Evolutionary conservation across 2,329 filamentous ascomycete species (phyloP).

Genomic region (Epichloe scottii): DNA sequence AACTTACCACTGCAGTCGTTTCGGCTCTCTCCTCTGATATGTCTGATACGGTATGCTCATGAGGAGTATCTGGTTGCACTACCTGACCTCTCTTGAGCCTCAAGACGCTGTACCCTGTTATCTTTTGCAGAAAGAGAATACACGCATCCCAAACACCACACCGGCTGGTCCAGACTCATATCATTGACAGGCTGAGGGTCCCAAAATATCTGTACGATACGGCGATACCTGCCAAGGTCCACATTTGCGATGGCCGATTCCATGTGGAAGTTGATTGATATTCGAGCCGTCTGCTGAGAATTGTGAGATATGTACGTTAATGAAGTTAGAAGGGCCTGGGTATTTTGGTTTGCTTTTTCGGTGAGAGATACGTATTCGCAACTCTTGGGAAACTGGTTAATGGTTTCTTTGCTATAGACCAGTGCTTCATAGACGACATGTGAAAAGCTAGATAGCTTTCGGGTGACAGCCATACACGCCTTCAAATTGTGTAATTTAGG

Average conservation of each 20-base stretch:
- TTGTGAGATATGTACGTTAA: background rate
- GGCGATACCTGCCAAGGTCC: slow-evolving; percentile 64
- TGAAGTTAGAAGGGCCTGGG: background rate
- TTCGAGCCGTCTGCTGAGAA: background rate
- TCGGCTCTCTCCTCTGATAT: background rate
- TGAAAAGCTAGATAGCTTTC: background rate
- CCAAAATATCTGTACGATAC: slow-evolving; percentile 84
- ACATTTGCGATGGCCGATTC: slow-evolving; percentile 38
- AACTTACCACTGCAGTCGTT: background rate
- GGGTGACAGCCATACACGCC: no score
- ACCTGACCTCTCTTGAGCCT: background rate
- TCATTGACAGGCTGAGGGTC: slow-evolving; percentile 82
- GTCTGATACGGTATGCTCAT: background rate
- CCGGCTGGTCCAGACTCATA: slow-evolving; percentile 48
- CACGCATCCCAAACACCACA: slow-evolving; percentile 66
- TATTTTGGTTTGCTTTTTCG: background rate
- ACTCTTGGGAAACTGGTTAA: background rate
- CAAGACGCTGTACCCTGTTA: background rate
- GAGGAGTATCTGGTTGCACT: background rate
- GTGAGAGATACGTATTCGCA: background rate
- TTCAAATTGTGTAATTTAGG: background rate
- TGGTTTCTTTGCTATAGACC: background rate
- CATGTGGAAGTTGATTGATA: slow-evolving; percentile 13
- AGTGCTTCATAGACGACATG: background rate
- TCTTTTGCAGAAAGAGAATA: slow-evolving; percentile 29